Conservation (phyloP, 192 early-diverging fungal species). For the Phycomyces blakesleeanus region DNA sequence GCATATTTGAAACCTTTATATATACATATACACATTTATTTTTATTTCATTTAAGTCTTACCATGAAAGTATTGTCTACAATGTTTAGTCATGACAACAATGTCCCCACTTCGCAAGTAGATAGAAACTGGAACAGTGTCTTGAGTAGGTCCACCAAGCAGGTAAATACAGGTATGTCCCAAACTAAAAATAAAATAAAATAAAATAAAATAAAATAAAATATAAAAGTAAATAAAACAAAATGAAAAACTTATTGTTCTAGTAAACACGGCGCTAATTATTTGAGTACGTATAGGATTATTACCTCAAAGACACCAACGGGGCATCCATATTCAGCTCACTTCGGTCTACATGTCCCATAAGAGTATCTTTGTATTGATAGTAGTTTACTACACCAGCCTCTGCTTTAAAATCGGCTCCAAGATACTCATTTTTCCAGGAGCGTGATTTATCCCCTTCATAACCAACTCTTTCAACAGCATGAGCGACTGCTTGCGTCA, state of each 20-base stretch:
- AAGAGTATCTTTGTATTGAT: constrained; percentile 74
- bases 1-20: background rate
- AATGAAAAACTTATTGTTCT: no score
- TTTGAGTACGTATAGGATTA: constrained; percentile 7
- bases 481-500: constrained; percentile 65
- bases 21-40: no score
- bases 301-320: constrained; percentile 76
- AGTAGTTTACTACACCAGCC: constrained; percentile 94
- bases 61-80: constrained; percentile 81
- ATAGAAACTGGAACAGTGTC: constrained; percentile 70
- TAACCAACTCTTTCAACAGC: constrained; percentile 48
- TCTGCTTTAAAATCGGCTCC: constrained; percentile 63
- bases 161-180: constrained; percentile 73
- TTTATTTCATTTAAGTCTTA: constrained; percentile 18
- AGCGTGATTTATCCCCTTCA: constrained; percentile 1
- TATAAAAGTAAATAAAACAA: no score
- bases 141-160: constrained; percentile 72
- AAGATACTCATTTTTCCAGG: constrained; percentile 52
- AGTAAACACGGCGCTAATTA: no score
- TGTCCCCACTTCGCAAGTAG: constrained; percentile 80
- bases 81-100: constrained; percentile 82
- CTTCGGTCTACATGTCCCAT: constrained; percentile 93
- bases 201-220: no score
- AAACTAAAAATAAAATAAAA: constrained; percentile 48
- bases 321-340: constrained; percentile 80